Evolutionary conservation across 306 rosid genomes (phyloP), one percentile per base, ranked within the genome.

Genomic region (Ochetophila trinervis): DNA sequence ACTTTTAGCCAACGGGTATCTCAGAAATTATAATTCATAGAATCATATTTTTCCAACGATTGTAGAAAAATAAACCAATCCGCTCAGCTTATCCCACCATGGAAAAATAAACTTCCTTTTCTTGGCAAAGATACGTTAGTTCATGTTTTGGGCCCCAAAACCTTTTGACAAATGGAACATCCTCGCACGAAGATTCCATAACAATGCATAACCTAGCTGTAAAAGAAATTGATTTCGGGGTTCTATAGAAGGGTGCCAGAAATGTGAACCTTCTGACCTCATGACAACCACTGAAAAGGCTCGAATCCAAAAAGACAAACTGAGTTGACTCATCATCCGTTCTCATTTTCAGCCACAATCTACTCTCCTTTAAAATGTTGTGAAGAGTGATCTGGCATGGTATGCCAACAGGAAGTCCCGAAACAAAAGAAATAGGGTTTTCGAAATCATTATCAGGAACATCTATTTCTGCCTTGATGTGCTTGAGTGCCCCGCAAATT

Each of bases 371-470:
- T 35, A 5, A 22, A 58, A 81, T 63, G 61, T 92, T 92, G 63
- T 72, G 85, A 53, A 87, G 85, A 23, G 71, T 82, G 71, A 92
- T 84, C 69, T 78, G 77, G 77, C 96, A 89, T 8, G 84, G 82
- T 65, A 89, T 74, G 53, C 90, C 84, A 55, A 80, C 87, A 0
- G 96, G 92, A 62, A 92, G 65, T 68, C 88, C 85, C 27, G 98
- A 66, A 36, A 85, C 88, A 79, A 82, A 92, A 53, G 66, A 54
- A 30, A 85, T 62, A 56, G 91, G 87, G 52, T 79, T 75, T 52
- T 84, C 83, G 2, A 57, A 60, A 80, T 76, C 76, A 40, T 77
- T 82, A 53, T 74, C 78, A 60, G 81, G 84, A 76, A 89, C 58
- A 8, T 63, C 70, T 53, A 92, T 78, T 62, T 84, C 87, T 34